A percentile compares a stretch with the other conserved stretches of the same genome.
phyloP scores from a whole-genome alignment of 2,329 filamentous ascomycete species.

The Fusarium buxicola region DNA sequence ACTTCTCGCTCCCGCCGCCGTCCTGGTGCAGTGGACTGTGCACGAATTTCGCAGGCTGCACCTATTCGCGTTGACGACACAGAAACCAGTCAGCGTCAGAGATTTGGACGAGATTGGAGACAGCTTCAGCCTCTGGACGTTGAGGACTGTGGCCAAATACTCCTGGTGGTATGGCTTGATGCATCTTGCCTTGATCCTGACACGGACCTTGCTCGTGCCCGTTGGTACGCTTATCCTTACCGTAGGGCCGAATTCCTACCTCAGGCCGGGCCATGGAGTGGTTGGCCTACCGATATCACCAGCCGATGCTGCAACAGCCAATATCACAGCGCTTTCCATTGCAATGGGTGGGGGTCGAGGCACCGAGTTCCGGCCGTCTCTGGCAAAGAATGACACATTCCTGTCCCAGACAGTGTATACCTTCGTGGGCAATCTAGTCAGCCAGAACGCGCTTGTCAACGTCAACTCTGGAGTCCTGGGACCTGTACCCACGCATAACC shows the following conservation, averaged over 20 bases:
- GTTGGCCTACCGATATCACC: slow-evolving; percentile 28
- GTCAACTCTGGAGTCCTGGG: slow-evolving; percentile 35
- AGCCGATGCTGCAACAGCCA: slow-evolving; percentile 7
- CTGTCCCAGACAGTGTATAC: slow-evolving; percentile 33
- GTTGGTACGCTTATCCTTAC: slow-evolving; percentile 36
- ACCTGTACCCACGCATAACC: slow-evolving; percentile 33
- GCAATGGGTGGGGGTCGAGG: slow-evolving; percentile 23
- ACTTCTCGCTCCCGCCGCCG: slow-evolving; percentile 19
- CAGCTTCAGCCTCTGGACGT: slow-evolving; percentile 28
- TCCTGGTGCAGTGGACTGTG: slow-evolving; percentile 32
- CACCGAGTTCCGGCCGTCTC: slow-evolving; percentile 12
- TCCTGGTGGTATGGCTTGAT: slow-evolving; percentile 42
- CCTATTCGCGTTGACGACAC: slow-evolving; percentile 29
- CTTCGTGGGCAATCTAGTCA: slow-evolving; percentile 36
- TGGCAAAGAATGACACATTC: slow-evolving; percentile 32
- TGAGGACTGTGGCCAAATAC: slow-evolving; percentile 29
- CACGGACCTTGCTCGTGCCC: slow-evolving; percentile 27
- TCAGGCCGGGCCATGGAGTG: slow-evolving; percentile 19
- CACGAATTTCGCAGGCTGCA: slow-evolving; percentile 38
- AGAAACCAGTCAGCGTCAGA: slow-evolving; percentile 22
- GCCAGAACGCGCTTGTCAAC: slow-evolving; percentile 33
- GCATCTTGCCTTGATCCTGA: slow-evolving; percentile 31
- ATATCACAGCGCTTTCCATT: slow-evolving; percentile 22
- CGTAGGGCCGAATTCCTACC: slow-evolving; percentile 27
- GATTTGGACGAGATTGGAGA: slow-evolving; percentile 37